Evolutionary conservation across 306 rosid species (phyloP), one percentile per base, ranked within the genome.

Genomic region (Pueraria montana): DNA sequence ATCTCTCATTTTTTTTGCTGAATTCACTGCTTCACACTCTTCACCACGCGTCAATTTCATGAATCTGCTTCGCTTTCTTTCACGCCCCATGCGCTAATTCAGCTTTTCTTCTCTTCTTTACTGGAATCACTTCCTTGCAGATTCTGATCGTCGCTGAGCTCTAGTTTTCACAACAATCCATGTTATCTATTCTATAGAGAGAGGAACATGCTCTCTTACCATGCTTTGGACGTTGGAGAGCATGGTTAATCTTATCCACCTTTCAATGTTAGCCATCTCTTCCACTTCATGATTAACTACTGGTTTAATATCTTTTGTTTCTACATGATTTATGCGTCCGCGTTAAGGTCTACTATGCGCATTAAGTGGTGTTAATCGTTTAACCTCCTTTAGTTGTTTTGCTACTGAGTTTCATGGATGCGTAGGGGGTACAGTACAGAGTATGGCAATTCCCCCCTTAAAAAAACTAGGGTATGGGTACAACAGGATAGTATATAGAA

Each of bases 171-270:
- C 74, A 18, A 61, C 46, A 59, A 58, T 21, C 40, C 18, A n/a
- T 66, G 38, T 66, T 21, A 24, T 50, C 13, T 74, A 20, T 79
- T 69, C 40, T 45, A 3, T 58, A 71, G 48, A 32, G 56, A 32
- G 56, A 45, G 17, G 30, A 71, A 32, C 38, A 32, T 74, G 82
- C 82, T 83, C 59, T 49, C 81, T 83, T 21, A 40, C 84, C 74
- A 43, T 64, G 83, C 77, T 42, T 84, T 67, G 11, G 3, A 74
- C 67, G 20, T 61, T 72, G 74, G 78, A 72, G 71, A 72, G 71
- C 85, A 53, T 84, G 87, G 74, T 65, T 83, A 78, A 73, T 64
- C 26, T 45, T 81, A 12, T 73, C 55, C 6, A 50, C 27, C 45
- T 67, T 74, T 36, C 10, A 77, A 81, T 84, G 86, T 84, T 70